Evolutionary conservation across 352 stramenopile species (phyloP), one percentile per base, ranked within the genome.

Genomic region (Pythium sukuiense): DNA sequence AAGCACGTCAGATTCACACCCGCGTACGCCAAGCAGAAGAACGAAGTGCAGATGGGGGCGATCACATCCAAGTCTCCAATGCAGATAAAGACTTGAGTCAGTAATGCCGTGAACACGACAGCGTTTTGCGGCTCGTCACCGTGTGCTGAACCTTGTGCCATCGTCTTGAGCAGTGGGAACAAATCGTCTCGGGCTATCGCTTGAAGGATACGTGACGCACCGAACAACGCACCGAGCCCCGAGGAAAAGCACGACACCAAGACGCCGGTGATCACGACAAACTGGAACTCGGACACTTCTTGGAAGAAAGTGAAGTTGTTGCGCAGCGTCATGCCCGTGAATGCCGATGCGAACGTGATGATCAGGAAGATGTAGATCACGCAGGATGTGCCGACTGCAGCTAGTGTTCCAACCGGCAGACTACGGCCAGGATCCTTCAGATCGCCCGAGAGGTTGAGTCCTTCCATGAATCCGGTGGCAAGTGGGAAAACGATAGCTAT

Each of bases 381-480:
- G 20, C 82, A 82, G 2, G 86, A 87, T 7, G 81, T 84, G 16
- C 61, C 69, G 0, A 95, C 77, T 3, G 86, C 85, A 2, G 77
- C 71, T 13, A 95, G 41, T 5, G 85, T 95, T 5, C 86, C 86
- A 16, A 86, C 76, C 2, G 84, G 82, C 24, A 91, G 83, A 52
- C 80, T 89, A 54, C 76, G 80, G 82, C 83, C 83, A 45, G 86
- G 83, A 64, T 92, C 77, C 54, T 89, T 82, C 16, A 95, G 63
- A 60, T 95, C 86, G 32, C 86, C 86, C 0, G 76, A 89, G n/a
- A 95, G 65, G 57, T 95, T 95, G 2, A 90, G 70, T 13, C 86
- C 86, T 67, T 91, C 86, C 83, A 93, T 93, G 59, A 93, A 91
- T 6, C 87, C 87, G 8, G 87, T 96, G 20, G 88, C 80, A 6